These are phyloP conservation scores for Eucalyptus pauciflora DNA, from an alignment of 345 rosid species.

Conservation along the genomic window DNA sequence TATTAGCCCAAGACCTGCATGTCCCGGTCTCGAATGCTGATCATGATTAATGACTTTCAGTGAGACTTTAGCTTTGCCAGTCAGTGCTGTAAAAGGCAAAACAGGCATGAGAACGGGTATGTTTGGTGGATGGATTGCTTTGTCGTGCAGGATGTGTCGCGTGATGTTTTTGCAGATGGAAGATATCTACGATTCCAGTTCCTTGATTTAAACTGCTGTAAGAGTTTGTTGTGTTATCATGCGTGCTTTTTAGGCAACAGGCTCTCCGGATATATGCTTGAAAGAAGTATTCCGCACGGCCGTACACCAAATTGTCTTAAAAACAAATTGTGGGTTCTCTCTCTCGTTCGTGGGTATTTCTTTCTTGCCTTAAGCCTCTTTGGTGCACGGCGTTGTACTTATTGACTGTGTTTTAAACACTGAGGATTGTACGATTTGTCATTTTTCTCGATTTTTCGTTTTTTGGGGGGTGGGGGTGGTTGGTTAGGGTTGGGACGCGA, in stretches of 20 bases:
- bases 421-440: too few relatives aligned
- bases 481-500: too few relatives aligned
- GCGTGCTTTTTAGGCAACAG: neutral
- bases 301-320: neutral
- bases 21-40: neutral
- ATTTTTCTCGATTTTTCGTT: too few relatives aligned
- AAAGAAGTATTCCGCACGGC: neutral
- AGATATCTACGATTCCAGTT: neutral
- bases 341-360: neutral
- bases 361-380: neutral
- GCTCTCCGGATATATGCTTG: neutral
- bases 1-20: neutral
- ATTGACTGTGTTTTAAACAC: neutral
- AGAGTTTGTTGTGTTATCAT: neutral
- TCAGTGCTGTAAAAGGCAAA: neutral
- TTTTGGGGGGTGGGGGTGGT: too few relatives aligned
- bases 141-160: neutral
- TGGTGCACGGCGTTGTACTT: neutral
- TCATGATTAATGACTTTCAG: neutral
- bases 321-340: neutral
- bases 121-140: neutral
- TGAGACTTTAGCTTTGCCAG: neutral
- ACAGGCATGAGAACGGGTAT: neutral
- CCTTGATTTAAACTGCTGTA: neutral
- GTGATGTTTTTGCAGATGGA: neutral